Evolutionary conservation across 176 grass and related monocot genomes (phyloP).

Genomic region (Aegilops speltoides): DNA sequence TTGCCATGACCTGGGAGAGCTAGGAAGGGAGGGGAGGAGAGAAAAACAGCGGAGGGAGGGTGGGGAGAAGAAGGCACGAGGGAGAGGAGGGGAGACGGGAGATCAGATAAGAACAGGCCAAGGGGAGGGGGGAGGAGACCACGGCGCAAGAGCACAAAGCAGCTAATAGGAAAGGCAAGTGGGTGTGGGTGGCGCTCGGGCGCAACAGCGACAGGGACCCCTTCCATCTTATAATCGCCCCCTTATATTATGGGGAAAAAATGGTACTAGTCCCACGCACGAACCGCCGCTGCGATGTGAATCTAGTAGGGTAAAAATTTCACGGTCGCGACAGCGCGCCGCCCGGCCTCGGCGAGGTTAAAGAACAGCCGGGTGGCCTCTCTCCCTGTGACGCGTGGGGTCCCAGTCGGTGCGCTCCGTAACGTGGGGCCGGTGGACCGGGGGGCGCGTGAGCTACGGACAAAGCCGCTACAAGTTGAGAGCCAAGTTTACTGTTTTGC

Average conservation of each 20-base stretch:
- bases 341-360: background rate
- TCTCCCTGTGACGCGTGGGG: conserved; percentile 20
- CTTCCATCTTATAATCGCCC: conserved; percentile 16
- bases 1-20: conserved; percentile 47
- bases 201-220: conserved; percentile 31
- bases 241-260: background rate
- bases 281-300: conserved; percentile 28
- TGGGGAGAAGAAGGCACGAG: background rate
- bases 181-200: conserved; percentile 31
- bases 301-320: background rate
- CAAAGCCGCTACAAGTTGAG: background rate
- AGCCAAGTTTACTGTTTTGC: background rate
- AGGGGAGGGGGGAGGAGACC: background rate
- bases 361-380: background rate
- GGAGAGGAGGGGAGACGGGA: background rate
- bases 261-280: background rate
- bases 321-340: background rate
- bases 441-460: conserved; percentile 8
- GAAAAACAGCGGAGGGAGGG: background rate
- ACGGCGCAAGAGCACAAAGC: conserved; percentile 5
- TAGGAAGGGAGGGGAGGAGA: background rate
- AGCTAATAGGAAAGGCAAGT: background rate
- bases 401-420: conserved; percentile 18
- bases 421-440: background rate
- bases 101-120: conserved; percentile 39